Evolutionary conservation across 1,284 basidiomycete genomes (phyloP).

Genomic region (Tremellales sp.): DNA sequence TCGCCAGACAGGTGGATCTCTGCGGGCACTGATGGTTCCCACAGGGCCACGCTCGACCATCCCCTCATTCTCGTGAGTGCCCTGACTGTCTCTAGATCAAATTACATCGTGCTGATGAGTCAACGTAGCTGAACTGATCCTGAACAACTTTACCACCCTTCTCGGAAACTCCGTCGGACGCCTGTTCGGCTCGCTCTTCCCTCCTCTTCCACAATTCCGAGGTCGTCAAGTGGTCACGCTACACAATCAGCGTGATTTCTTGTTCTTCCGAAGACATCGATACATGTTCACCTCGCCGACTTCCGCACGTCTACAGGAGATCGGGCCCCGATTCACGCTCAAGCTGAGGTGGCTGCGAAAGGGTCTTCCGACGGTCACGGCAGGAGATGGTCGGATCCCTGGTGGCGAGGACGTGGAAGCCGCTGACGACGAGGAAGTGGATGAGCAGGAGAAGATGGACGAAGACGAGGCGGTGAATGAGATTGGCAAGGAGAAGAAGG

Average conservation of each 20-base stretch:
- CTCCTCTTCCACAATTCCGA: constrained; percentile 90
- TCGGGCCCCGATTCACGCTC: constrained; percentile 94
- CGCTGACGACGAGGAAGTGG: constrained; percentile 37
- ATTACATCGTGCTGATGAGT: constrained; percentile 2
- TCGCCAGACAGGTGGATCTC: neutral
- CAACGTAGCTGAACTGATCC: constrained; percentile 71
- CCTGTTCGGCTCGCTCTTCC: constrained; percentile 94
- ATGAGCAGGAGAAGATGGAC: constrained; percentile 41
- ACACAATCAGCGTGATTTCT: constrained; percentile 96
- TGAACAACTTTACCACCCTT: constrained; percentile 92
- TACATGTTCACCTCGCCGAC: constrained; percentile 89
- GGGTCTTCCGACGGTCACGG: constrained; percentile 71
- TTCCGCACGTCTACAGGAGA: constrained; percentile 93
- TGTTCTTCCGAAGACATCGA: constrained; percentile 93
- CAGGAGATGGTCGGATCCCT: constrained; percentile 45
- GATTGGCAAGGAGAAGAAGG: constrained; percentile 23
- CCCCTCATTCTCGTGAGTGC: constrained; percentile 70
- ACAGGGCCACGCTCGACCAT: constrained; percentile 86
- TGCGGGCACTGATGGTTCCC: constrained; percentile 6
- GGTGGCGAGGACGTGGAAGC: constrained; percentile 58
- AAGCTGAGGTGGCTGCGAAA: constrained; percentile 87
- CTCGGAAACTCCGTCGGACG: constrained; percentile 89
- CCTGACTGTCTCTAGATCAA: neutral
- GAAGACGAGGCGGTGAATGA: constrained; percentile 44
- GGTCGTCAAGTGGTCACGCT: constrained; percentile 96